Base-by-base conservation (phyloP, 1,284 basidiomycete species). In the Rhizopogon hawkerae region DNA sequence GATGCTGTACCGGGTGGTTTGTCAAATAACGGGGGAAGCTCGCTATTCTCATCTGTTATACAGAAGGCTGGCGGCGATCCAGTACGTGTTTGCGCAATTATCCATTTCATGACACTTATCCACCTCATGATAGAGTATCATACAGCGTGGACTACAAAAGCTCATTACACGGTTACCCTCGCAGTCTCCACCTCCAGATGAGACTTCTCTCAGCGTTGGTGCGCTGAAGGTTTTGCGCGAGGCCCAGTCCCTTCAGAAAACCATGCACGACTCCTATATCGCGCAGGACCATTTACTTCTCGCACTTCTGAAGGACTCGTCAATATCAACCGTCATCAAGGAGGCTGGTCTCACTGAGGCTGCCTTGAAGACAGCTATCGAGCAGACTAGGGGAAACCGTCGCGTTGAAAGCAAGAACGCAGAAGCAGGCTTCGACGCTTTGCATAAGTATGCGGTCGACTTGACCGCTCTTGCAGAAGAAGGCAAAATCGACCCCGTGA, bases 401-500 rank as follows among this genome's bases (percentile, higher is more conserved):
- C 76, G 89, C 35, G 81, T 94, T 21, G 89, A 93, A 59, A 85
- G 78, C 55, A 85, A 79, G 64, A 83, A 77, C 18, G 89, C 92
- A 0, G 89, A 92, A 60, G 81, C 90, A 60, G 88, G 88, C n/a
- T 92, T 91, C 57, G 88, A 92, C 54, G 89, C 89, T 2, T 69
- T 92, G 21, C 79, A 82, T 52, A 90, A 89, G 61, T 89, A 89
- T 61, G 88, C 87, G 0, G 72, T 91, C 23, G 92, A 97, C 66
- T 71, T 96, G 46, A 96, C 93, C 1, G 76, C 86, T 9, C 74
- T 94, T 8, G 93, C 93, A 24, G 82, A 83, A 62, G 86, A 92
- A 63, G 92, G 92, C 26, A 93, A 94, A 67, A 82, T 96, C 34
- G 93, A 96, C 64, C 93, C 92, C 1, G 89, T 93, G 43, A 92